Conservation (phyloP, 2,329 filamentous ascomycete genomes). For the Xylaria sp. region DNA sequence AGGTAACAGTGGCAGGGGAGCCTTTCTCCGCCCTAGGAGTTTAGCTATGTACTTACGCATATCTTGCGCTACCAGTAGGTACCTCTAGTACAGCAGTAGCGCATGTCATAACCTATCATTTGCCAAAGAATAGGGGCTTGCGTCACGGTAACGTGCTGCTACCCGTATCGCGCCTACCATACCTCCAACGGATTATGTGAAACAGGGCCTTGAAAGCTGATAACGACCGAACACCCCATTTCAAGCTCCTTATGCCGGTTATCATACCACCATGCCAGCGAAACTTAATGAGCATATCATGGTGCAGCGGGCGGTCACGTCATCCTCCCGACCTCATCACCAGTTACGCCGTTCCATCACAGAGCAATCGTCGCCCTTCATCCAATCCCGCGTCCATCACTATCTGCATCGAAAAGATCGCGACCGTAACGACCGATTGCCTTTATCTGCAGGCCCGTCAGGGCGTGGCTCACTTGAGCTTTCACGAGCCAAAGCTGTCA, state of each 20-base stretch:
- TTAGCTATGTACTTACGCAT: no score
- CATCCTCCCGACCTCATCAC: constrained; percentile 51
- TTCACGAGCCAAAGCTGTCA: constrained; percentile 52
- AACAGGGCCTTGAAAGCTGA: no score
- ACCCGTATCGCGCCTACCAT: no score
- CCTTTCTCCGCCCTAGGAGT: no score
- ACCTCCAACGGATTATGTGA: no score
- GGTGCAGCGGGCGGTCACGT: constrained; percentile 39
- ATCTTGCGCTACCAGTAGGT: no score
- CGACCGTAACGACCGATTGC: constrained; percentile 42
- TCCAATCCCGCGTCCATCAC: constrained; percentile 43
- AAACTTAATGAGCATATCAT: constrained; percentile 42
- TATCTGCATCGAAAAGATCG: constrained; percentile 45
- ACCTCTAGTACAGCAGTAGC: no score
- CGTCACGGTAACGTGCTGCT: background rate
- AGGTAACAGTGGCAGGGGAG: no score
- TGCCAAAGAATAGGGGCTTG: no score
- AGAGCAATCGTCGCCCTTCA: constrained; percentile 56
- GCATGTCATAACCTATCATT: no score
- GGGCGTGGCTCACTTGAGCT: constrained; percentile 52
- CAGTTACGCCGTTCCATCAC: constrained; percentile 62
- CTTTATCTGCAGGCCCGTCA: constrained; percentile 39
- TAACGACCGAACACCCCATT: constrained; percentile 5
- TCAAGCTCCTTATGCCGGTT: constrained; percentile 12
- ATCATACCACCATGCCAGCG: constrained; percentile 40